Conservation (phyloP, 2,329 filamentous ascomycete species). For the Arthrinium phaeospermum region DNA sequence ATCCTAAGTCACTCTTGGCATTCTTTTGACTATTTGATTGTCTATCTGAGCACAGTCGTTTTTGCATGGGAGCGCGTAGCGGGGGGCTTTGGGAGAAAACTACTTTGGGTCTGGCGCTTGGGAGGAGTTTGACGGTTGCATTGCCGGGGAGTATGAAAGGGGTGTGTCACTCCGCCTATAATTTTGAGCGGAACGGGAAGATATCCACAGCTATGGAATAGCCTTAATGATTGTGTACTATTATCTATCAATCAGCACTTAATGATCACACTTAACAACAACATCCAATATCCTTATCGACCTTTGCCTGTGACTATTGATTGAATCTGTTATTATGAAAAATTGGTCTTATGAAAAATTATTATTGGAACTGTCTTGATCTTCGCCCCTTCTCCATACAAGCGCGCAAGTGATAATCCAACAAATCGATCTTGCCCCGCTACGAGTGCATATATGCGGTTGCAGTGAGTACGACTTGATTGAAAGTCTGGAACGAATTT, state of each 20-base stretch:
- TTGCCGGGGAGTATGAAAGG: not conserved
- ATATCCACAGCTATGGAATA: not conserved
- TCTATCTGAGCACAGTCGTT: not conserved
- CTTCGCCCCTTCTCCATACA: not conserved
- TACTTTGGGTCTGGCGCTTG: not conserved
- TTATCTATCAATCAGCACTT: slow-evolving; percentile 7
- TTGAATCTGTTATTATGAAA: not conserved
- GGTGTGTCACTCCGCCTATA: not conserved
- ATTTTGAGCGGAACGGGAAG: slow-evolving; percentile 8
- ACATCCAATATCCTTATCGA: not conserved
- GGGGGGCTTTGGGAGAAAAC: not conserved
- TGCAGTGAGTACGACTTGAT: not conserved
- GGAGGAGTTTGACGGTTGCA: slow-evolving; percentile 1
- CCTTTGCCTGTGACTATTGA: not conserved
- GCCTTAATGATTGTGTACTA: slow-evolving; percentile 4
- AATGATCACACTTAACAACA: slow-evolving; percentile 1
- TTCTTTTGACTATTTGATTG: not conserved
- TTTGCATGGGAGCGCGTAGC: slow-evolving; percentile 9
- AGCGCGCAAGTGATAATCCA: slow-evolving; percentile 1
- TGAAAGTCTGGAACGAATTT: not conserved
- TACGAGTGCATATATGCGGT: not conserved
- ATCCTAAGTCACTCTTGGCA: not conserved
- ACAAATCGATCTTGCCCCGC: not conserved
- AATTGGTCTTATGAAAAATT: too few relatives aligned
- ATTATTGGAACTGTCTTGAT: not conserved